Evolutionary conservation across 139 green algal species (phyloP), one percentile per base, ranked within the genome.

Genomic region (Chlorella sp.): DNA sequence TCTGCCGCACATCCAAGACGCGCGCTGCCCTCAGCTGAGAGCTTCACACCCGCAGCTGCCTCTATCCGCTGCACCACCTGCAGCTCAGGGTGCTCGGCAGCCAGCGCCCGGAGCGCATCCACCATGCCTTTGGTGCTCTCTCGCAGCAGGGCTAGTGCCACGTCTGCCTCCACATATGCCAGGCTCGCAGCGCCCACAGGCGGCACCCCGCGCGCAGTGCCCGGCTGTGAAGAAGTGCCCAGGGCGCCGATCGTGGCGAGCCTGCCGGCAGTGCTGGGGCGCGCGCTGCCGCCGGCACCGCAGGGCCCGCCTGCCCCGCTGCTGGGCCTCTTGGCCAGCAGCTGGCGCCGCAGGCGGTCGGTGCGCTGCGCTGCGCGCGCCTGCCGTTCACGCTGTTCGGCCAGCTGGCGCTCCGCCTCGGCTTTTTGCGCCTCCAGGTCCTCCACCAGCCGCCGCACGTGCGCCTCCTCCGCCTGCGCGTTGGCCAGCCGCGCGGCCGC

Each of bases 121-220:
- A 78, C 17, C 72, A 78, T 78, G 35, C 42, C 45, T 2, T 45
- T 43, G 8, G 72, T 78, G 1, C 45, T 46, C 43, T 68, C 45
- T 61, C 53, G 71, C 3, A 78, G 46, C 46, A 72, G 72, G 11
- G 17, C 35, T 33, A 78, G 61, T 61, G 64, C 60, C 35, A 71
- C 72, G 35, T 64, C 56, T 7, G 56, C 56, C 42, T 60, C n/a
- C 56, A 77, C n/a, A 50, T 8, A 36, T 8, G 45, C 58, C 8
- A 48, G 11, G 9, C 46, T 27, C 17, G 14, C 17, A 17, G 46
- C 46, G 14, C 17, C 14, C 46, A 55, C 46, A 55, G 17, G 46
- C 46, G 46, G 46, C 46, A 55, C 14, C 17, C 14, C 46, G 17
- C 14, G 46, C 46, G 14, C 14, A 55, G 17, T 55, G 46, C 46